These are phyloP conservation scores for Hemileia vastatrix DNA, from an alignment of 1,284 basidiomycete genomes.

Conservation along the genomic window DNA sequence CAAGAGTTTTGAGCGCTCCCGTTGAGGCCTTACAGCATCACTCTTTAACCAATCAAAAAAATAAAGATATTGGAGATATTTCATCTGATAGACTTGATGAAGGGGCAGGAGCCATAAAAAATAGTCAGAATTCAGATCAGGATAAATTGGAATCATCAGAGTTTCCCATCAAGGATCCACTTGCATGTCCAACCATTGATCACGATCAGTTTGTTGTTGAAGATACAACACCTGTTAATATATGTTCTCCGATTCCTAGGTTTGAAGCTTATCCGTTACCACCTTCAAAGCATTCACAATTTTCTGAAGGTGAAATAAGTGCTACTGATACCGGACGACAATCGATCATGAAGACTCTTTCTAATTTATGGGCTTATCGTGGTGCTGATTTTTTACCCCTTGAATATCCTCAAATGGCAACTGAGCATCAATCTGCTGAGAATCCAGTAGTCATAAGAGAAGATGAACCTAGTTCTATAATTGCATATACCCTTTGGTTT, in stretches of 20 bases:
- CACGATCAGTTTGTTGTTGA: too few relatives aligned
- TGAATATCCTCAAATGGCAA: constrained; percentile 49
- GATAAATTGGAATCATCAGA: too few relatives aligned
- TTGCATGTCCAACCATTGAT: too few relatives aligned
- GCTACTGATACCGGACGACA: constrained; percentile 55
- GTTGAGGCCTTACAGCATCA: too few relatives aligned
- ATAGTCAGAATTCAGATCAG: too few relatives aligned
- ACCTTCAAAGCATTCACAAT: constrained; percentile 35
- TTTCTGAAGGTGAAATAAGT: constrained; percentile 46
- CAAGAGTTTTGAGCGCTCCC: too few relatives aligned
- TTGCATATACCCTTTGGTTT: constrained; percentile 68
- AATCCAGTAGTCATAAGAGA: constrained; percentile 90
- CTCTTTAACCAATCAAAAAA: too few relatives aligned
- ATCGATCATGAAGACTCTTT: constrained; percentile 75
- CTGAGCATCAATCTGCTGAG: constrained; percentile 66
- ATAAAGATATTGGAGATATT: too few relatives aligned
- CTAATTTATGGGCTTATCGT: constrained; percentile 54
- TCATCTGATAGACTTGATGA: too few relatives aligned
- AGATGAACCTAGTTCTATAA: constrained; percentile 96
- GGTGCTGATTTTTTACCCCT: constrained; percentile 51
- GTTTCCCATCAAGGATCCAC: too few relatives aligned
- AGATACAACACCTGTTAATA: constrained; percentile 4
- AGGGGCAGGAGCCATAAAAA: too few relatives aligned
- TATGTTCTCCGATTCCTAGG: constrained; percentile 12
- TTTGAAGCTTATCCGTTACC: constrained; percentile 25